These are phyloP conservation scores for Silene coronaria DNA, from an alignment of 179 eudicot genomes.

Conservation along the genomic window DNA sequence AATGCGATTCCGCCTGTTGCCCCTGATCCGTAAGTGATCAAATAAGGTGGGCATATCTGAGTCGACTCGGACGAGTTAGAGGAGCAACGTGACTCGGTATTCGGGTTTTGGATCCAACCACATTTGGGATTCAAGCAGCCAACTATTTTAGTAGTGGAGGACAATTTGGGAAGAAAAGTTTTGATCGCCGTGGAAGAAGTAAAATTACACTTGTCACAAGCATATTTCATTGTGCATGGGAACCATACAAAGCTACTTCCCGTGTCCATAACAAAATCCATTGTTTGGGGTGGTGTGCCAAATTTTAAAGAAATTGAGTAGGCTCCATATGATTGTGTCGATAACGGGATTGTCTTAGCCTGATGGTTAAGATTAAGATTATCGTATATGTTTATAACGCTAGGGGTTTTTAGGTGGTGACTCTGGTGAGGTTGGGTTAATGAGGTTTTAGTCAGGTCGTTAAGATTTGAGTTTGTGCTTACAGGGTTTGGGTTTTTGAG, in stretches of 20 bases:
- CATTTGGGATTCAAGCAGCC: slow-evolving; percentile 49
- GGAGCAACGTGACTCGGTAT: slow-evolving; percentile 10
- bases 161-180: slow-evolving; percentile 38
- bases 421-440: background rate
- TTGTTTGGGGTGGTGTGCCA: slow-evolving; percentile 53
- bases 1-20: slow-evolving; percentile 44
- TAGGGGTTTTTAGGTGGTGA: background rate
- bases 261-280: slow-evolving; percentile 47
- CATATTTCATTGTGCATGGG: slow-evolving; percentile 46
- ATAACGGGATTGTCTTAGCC: slow-evolving; percentile 28
- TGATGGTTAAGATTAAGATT: background rate
- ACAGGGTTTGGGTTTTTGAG: slow-evolving; percentile 18
- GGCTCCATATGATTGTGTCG: slow-evolving; percentile 35
- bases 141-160: slow-evolving; percentile 36
- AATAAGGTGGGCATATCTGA: slow-evolving; percentile 19
- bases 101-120: slow-evolving; percentile 17
- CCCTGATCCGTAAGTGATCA: slow-evolving; percentile 48
- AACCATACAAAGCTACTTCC: slow-evolving; percentile 55
- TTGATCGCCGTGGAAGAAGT: slow-evolving; percentile 1
- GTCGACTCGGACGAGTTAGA: background rate
- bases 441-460: background rate
- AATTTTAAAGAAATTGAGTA: slow-evolving; percentile 48
- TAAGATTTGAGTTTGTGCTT: slow-evolving; percentile 16
- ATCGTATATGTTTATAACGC: background rate
- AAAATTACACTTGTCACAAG: slow-evolving; percentile 35